Base-by-base conservation (phyloP, 2,329 filamentous ascomycete genomes). In the Ophiosphaerella herpotricha region DNA sequence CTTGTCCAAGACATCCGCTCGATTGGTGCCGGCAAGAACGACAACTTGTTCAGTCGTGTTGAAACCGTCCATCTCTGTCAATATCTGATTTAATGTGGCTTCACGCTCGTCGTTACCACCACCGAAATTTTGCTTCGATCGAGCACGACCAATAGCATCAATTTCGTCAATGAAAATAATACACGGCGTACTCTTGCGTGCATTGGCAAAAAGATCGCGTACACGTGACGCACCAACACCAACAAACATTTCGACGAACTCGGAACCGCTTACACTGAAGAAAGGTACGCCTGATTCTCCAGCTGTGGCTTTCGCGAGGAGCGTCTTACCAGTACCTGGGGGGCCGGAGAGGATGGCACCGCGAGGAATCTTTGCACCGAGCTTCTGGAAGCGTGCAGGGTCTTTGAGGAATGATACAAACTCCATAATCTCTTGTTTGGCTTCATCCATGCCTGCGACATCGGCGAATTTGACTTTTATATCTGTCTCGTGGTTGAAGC, bases 161-260 rank as follows among this genome's bases (percentile, higher is more conserved):
- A 99, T 99, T 76, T 99, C 94, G 71, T 99, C 94, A 61, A 99
- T 97, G 80, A 99, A 99, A 75, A 99, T 95, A 75, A 99, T 99
- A 77, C 94, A 99, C 3, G 94, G 94, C 0, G 94, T 90, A 75
- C 90, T 96, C 80, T 97, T 97, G 50, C 94, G 86, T 14, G 94
- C 94, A 63, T 90, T 96, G 49, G 91, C 87, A 68, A 99, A 99
- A 44, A 99, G 79, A 74, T 99, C 94, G 64, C 94, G 86, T 43
- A 99, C 94, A 75, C 94, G 85, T 26, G 93, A 97, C 16, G 94
- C 90, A 75, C 94, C 94, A 52, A 99, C 94, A 84, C 94, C 94
- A 43, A 99, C 94, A 71, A 99, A 99, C 93, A 99, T 99, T 77
- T 99, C 94, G 29, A 99, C 93, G 70, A 99, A 99, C 73, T 99